Percentiles rank a stretch among this genome's conserved stretches.
phyloP scores from a whole-genome alignment of 2,329 filamentous ascomycete genomes.

The Trichoderma lentiforme region DNA sequence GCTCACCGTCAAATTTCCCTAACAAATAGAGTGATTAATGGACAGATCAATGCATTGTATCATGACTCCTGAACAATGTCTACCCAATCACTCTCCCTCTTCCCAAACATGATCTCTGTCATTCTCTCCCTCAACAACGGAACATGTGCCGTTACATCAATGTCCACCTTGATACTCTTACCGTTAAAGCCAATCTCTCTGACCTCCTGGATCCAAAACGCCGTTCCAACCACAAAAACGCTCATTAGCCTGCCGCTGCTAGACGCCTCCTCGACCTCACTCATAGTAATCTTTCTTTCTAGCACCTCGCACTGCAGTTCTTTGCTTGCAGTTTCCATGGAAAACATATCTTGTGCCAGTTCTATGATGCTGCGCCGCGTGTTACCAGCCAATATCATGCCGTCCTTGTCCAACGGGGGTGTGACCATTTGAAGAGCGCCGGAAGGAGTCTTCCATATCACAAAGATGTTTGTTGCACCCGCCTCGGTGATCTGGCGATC shows the following conservation, averaged over 20 bases:
- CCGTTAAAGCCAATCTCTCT: neutral
- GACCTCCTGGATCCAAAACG: neutral
- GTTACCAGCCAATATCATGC: neutral
- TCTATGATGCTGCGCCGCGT: neutral
- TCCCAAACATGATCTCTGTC: neutral
- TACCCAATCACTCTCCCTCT: neutral
- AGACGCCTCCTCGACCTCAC: neutral
- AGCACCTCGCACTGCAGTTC: neutral
- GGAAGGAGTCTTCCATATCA: neutral
- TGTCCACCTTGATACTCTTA: neutral
- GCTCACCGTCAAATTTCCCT: neutral
- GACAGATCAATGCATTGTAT: neutral
- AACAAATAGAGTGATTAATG: neutral
- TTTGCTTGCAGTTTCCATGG: neutral
- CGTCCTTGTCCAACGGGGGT: neutral
- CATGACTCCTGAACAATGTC: neutral
- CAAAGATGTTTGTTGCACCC: constrained; percentile 87
- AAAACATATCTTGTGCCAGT: neutral
- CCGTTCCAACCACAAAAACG: neutral
- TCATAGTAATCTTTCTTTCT: neutral
- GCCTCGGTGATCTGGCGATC: constrained; percentile 82
- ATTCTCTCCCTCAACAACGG: neutral
- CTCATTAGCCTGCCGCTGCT: neutral
- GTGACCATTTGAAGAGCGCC: neutral
- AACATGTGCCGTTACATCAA: neutral